Evolutionary conservation across 352 stramenopile genomes (phyloP), one percentile per base, ranked within the genome.

Genomic region (Pythium pectinolyticum): DNA sequence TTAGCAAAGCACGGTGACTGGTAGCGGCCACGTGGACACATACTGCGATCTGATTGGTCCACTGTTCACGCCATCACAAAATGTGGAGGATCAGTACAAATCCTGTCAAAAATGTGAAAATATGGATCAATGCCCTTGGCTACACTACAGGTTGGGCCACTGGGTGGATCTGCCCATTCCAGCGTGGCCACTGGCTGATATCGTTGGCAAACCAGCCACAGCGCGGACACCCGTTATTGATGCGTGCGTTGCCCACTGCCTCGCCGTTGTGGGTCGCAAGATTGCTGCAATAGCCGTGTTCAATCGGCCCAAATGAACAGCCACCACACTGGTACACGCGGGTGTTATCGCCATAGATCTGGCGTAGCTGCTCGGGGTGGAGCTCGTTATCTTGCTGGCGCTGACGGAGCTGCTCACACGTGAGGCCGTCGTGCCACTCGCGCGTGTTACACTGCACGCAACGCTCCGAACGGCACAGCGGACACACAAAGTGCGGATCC

Each of bases 401-500:
- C 40, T 67, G 63, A 10, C 34, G 43, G n/a, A 39, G 45, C 63
- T 71, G 57, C 28, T 60, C 57, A 24, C 63, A 71, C 15, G 57
- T 67, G 17, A 59, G 31, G 1, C 46, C 63, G 10, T 45, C 51
- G 46, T 63, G 63, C 63, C 63, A 71, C 39, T 53, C 52, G 20
- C 46, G 63, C 30, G 63, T 63, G 48, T 71, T 71, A 47, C 63
- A 71, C 34, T 55, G 47, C 35, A 60, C 57, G 31, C 63, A 71
- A 11, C 63, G 53, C 46, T 67, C 57, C 2, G 51, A 45, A 5
- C 24, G 27, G 24, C 63, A 63, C 30, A 63, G 30, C 5, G 63
- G 63, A 40, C 63, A 70, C 43, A 55, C 41, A 28, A 70, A 70
- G 50, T 59, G 63, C 5, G 63, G 47, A 25, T 63, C 52, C 19